A percentile compares a stretch with the other conserved stretches of the same genome.
Evolutionary conservation across 1,284 basidiomycete species (phyloP).

Genomic region (Xerocomus minutiporus): DNA sequence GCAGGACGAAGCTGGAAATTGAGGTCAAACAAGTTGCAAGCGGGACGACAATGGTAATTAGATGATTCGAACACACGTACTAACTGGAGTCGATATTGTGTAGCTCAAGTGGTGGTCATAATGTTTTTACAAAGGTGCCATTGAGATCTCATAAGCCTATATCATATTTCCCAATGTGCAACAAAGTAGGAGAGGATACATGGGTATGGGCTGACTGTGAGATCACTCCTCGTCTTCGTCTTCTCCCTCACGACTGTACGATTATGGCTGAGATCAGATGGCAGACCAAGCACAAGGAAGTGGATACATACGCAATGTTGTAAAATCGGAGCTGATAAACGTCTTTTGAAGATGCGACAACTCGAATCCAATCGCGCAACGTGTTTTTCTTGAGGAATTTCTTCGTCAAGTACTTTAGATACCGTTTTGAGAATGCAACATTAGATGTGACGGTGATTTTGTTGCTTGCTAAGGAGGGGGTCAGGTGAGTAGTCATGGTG

Average conservation of each 20-base stretch:
- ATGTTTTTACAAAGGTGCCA: background rate
- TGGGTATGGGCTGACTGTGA: background rate
- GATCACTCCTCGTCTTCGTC: slow-evolving; percentile 52
- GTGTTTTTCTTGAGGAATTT: slow-evolving; percentile 93
- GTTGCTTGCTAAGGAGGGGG: slow-evolving; percentile 48
- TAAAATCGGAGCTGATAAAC: slow-evolving; percentile 90
- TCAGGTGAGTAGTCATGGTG: background rate
- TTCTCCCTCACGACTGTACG: slow-evolving; percentile 39
- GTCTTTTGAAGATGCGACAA: slow-evolving; percentile 87
- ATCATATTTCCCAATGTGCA: slow-evolving; percentile 8
- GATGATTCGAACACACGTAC: slow-evolving; percentile 8
- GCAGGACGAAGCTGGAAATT: slow-evolving; percentile 39
- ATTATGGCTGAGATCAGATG: slow-evolving; percentile 7
- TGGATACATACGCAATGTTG: slow-evolving; percentile 79
- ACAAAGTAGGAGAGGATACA: slow-evolving; percentile 1
- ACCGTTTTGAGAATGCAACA: slow-evolving; percentile 88
- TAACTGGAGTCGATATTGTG: too few species aligned
- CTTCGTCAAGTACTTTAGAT: slow-evolving; percentile 92
- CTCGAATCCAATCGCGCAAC: slow-evolving; percentile 84
- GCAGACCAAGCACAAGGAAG: background rate
- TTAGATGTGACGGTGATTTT: slow-evolving; percentile 79
- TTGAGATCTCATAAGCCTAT: background rate
- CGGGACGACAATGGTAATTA: slow-evolving; percentile 10
- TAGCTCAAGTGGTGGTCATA: too few species aligned
- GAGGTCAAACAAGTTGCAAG: slow-evolving; percentile 14